Conservation (phyloP, 2,329 filamentous ascomycete species). For the Talaromyces sp. region DNA sequence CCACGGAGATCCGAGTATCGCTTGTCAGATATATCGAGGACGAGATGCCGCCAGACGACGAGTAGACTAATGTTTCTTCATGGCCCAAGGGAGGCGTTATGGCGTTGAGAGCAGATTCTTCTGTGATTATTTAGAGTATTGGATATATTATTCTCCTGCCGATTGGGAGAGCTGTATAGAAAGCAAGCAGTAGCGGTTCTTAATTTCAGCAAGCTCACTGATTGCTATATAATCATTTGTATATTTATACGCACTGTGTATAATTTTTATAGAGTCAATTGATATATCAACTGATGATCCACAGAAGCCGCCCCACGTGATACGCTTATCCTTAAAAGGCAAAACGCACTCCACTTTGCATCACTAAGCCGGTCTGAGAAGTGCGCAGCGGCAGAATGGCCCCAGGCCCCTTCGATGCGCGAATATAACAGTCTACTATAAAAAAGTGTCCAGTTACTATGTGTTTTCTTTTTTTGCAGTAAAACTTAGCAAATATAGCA, state of each 20-base stretch:
- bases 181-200: background rate
- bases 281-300: background rate
- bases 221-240: too few relatives aligned
- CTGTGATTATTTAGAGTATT: background rate
- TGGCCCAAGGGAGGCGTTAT: background rate
- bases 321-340: conserved; percentile 14
- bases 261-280: background rate
- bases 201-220: too few relatives aligned
- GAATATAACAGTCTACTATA: background rate
- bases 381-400: conserved; percentile 15
- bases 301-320: conserved; percentile 19
- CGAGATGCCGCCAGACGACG: conserved; percentile 93
- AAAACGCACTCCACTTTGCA: conserved; percentile 9
- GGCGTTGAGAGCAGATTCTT: conserved; percentile 1
- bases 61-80: conserved; percentile 47
- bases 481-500: too few relatives aligned
- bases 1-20: conserved; percentile 92
- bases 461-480: too few relatives aligned
- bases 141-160: background rate
- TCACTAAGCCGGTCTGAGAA: conserved; percentile 18
- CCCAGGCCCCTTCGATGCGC: background rate
- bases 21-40: conserved; percentile 94
- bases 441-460: background rate
- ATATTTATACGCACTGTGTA: background rate
- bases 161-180: background rate